Evolutionary conservation across 345 rosid genomes (phyloP).

Genomic region (Eutrema japonicum): DNA sequence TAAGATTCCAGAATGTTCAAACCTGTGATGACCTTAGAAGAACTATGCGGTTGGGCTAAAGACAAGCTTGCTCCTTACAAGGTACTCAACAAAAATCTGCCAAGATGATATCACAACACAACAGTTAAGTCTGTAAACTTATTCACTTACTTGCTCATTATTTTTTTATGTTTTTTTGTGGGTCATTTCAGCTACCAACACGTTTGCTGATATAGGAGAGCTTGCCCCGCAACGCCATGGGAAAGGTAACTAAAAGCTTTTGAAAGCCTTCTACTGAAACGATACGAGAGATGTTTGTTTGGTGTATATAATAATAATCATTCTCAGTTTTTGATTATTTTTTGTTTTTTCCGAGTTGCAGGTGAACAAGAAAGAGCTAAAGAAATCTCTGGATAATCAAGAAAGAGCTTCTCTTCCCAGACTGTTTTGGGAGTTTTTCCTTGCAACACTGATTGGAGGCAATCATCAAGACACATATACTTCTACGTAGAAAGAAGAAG

Average conservation of each 20-base stretch:
- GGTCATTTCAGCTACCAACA: conserved; percentile 86
- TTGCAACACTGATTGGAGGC: too few relatives aligned
- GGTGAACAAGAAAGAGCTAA: conserved; percentile 96
- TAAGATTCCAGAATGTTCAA: conserved; percentile 73
- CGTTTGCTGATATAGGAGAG: conserved; percentile 80
- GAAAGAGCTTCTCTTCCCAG: too few relatives aligned
- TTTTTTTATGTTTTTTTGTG: too few relatives aligned
- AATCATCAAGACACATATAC: too few relatives aligned
- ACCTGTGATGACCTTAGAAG: conserved; percentile 71
- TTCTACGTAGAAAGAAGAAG: too few relatives aligned
- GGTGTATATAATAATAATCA: not conserved
- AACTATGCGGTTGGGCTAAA: conserved; percentile 83
- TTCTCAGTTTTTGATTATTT: not conserved
- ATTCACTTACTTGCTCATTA: conserved; percentile 2
- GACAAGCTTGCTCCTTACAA: conserved; percentile 98
- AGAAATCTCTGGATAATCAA: conserved; percentile 58
- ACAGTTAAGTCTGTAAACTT: not conserved
- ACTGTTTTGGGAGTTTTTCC: too few relatives aligned
- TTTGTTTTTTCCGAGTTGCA: conserved; percentile 37
- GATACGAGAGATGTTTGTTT: conserved; percentile 14
- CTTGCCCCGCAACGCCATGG: conserved; percentile 97
- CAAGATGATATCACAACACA: not conserved
- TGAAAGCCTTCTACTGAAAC: not conserved
- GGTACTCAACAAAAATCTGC: conserved; percentile 49
- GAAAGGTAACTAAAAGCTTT: conserved; percentile 63